Base-by-base conservation (phyloP, 306 rosid species). In the Acacia crassicarpa region DNA sequence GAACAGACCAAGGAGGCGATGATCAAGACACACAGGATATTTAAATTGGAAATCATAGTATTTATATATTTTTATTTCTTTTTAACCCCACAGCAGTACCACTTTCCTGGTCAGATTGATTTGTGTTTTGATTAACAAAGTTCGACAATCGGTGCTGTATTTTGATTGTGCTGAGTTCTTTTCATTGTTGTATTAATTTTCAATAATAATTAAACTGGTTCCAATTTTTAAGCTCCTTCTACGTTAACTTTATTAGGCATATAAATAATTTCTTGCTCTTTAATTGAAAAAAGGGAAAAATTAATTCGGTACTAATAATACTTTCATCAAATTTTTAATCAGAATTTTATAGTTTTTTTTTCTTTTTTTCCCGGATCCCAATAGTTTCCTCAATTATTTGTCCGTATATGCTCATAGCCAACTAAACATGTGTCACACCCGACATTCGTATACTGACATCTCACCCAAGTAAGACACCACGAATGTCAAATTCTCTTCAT, bases 1-100 rank as follows among this genome's bases (percentile, higher is more conserved):
- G 95, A 81, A 75, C 54, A 22, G 97, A 95, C 74, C 97, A 92
- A 80, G 97, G 88, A 67, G 91, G 89, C 9, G 91, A 81, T 66
- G 86, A 76, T 23, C 75, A 74, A 17, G 94, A 85, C 15, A 72
- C 82, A 77, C 86, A 54, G 48, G 83, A 72, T 67, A 80, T 69
- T 79, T 84, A 87, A 49, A 84, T 66, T 79, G 71, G 44, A 82
- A 53, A 53, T 80, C 9, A n/a, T 41, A 70, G 45, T 84, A n/a
- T 54, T 80, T 67, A 45, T 73, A 32, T 75, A 41, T 53, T 78
- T 66, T 25, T 67, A 61, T 61, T 20, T 17, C 15, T 61, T 75
- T 79, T 67, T 82, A 79, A 49, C 77, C 75, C 67, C 65, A 71
- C 30, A 30, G 69, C 67, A 45, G 27, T 45, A 45, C 38, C 79